Evolutionary conservation across 148 eudicot genomes (phyloP).

Genomic region (Amaranthus hypochondriacus): DNA sequence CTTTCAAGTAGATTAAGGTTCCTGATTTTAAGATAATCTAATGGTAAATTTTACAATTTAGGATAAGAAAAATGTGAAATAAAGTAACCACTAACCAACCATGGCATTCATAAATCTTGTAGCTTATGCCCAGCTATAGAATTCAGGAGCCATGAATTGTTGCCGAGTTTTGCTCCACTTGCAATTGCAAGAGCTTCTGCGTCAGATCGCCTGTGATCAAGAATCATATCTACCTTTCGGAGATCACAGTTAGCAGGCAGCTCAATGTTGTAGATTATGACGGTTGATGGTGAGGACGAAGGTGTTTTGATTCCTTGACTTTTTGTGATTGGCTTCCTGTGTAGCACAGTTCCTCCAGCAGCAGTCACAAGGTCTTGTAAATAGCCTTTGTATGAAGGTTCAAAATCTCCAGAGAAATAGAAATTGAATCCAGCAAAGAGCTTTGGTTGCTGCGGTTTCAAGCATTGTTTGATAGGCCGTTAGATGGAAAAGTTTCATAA

Average conservation of each 20-base stretch:
- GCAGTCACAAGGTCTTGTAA: constrained; percentile 73
- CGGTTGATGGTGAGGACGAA: constrained; percentile 13
- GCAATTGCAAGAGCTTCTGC: constrained; percentile 69
- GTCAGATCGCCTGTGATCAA: constrained; percentile 40
- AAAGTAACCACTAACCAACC: constrained; percentile 4
- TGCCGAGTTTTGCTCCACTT: constrained; percentile 45
- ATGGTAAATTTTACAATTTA: not conserved
- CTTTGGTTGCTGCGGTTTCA: constrained; percentile 69
- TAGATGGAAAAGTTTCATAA: not conserved
- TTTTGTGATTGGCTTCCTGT: constrained; percentile 66
- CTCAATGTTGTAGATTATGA: constrained; percentile 65
- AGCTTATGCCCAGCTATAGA: constrained; percentile 69
- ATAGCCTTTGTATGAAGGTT: constrained; percentile 64
- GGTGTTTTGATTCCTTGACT: constrained; percentile 15
- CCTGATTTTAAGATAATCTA: not conserved
- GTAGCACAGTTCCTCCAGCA: constrained; percentile 77
- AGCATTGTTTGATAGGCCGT: not conserved
- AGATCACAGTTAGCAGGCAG: constrained; percentile 47
- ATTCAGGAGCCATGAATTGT: constrained; percentile 76
- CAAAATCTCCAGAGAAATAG: constrained; percentile 69
- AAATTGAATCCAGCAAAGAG: constrained; percentile 62
- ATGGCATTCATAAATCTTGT: constrained; percentile 33
- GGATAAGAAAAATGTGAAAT: not conserved
- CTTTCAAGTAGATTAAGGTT: not conserved
- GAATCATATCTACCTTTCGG: constrained; percentile 30